These are phyloP conservation scores for Neltuma alba DNA, from an alignment of 306 rosid species.

Conservation along the genomic window DNA sequence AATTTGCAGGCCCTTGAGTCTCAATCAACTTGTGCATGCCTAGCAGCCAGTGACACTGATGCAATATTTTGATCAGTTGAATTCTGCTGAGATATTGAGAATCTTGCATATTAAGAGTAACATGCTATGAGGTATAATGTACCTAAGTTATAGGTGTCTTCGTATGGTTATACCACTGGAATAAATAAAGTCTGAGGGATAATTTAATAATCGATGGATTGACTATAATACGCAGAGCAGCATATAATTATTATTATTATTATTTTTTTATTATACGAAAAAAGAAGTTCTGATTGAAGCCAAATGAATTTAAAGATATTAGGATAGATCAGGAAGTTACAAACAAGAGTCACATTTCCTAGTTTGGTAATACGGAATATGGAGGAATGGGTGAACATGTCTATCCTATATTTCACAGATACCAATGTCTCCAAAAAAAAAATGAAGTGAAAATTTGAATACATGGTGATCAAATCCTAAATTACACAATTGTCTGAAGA, in stretches of 20 bases:
- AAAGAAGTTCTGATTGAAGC: background rate
- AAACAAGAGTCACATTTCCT: background rate
- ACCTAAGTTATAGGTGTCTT: background rate
- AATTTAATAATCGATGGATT: background rate
- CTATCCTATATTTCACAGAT: background rate
- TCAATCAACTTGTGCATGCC: background rate
- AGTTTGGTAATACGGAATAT: background rate
- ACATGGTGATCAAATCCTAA: background rate
- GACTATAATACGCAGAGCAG: background rate
- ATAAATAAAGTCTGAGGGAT: background rate
- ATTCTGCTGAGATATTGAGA: background rate
- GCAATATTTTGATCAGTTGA: background rate
- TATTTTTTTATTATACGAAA: background rate
- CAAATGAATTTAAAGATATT: background rate
- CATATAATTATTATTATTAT: background rate
- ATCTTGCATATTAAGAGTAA: background rate
- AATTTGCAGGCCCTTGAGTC: slow-evolving; percentile 27
- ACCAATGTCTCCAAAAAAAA: background rate
- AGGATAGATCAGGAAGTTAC: background rate
- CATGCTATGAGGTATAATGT: background rate
- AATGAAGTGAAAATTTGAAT: background rate
- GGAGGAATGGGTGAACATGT: background rate
- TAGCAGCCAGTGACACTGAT: background rate
- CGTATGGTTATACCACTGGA: background rate
- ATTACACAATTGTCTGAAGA: background rate